A percentile compares a stretch with the other conserved stretches of the same genome.
phyloP scores from a whole-genome alignment of 73 alveolate species.

The Paramecium octaurelia region DNA sequence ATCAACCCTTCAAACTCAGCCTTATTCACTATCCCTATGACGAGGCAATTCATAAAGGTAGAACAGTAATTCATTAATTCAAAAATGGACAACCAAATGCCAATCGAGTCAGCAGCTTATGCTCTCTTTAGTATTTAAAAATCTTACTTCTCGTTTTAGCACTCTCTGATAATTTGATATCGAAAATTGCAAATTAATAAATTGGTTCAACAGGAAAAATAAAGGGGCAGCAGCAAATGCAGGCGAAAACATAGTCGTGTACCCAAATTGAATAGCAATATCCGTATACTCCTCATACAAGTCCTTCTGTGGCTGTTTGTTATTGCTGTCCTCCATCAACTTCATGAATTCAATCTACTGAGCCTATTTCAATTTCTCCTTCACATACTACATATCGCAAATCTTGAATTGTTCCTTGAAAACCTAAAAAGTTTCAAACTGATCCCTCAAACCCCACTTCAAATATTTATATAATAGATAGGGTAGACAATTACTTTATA shows the following conservation, averaged over 20 bases:
- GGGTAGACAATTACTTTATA: background rate
- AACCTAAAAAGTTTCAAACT: background rate
- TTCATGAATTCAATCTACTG: background rate
- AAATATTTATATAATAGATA: background rate
- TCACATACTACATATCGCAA: conserved; percentile 8
- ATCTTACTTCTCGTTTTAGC: conserved; percentile 2
- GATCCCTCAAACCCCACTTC: background rate
- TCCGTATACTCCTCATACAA: conserved; percentile 14
- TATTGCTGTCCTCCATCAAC: background rate
- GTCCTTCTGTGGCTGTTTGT: background rate
- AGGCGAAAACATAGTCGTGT: conserved; percentile 36
- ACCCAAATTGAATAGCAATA: conserved; percentile 21
- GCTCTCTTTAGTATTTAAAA: background rate
- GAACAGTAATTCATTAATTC: conserved; percentile 19
- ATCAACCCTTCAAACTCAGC: background rate
- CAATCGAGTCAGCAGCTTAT: conserved; percentile 35
- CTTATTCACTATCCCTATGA: background rate
- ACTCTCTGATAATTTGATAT: background rate
- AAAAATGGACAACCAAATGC: conserved; percentile 30
- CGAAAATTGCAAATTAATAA: background rate
- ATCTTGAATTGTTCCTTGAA: background rate
- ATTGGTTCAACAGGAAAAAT: background rate
- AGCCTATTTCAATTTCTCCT: background rate
- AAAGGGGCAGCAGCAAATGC: conserved; percentile 47
- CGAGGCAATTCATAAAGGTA: conserved; percentile 21